phyloP scores from a whole-genome alignment of 1,284 basidiomycete genomes.

The Retiboletus fuscus region DNA sequence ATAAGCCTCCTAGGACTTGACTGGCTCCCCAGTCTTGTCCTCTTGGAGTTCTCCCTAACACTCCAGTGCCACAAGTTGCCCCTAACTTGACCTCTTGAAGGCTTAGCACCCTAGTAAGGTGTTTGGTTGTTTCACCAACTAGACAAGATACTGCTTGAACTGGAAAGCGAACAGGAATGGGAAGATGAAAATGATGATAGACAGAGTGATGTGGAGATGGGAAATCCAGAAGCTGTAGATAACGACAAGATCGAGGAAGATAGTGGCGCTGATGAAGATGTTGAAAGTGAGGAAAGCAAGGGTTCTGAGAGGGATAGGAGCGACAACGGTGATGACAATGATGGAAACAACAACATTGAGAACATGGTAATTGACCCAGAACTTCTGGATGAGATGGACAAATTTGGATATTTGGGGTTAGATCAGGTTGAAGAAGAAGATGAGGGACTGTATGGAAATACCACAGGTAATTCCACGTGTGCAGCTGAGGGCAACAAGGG shows the following conservation, averaged over 20 bases:
- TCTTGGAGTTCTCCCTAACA: too few species aligned
- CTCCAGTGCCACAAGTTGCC: too few species aligned
- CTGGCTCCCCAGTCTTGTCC: too few species aligned
- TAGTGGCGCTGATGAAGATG: not conserved
- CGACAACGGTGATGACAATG: not conserved
- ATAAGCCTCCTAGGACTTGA: too few species aligned
- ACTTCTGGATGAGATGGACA: constrained; percentile 14
- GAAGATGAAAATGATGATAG: not conserved
- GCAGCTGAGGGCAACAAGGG: too few species aligned
- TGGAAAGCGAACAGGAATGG: not conserved
- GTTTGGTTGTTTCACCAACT: too few species aligned
- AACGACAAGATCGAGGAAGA: not conserved
- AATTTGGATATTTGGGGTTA: constrained; percentile 17
- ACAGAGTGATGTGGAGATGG: not conserved
- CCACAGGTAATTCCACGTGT: too few species aligned
- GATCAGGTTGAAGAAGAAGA: constrained; percentile 11
- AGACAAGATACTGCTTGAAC: not conserved
- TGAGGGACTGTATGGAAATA: too few species aligned
- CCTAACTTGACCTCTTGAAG: too few species aligned
- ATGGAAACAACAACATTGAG: not conserved
- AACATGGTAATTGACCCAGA: not conserved
- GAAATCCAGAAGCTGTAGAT: not conserved
- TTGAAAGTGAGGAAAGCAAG: not conserved
- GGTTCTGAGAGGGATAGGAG: not conserved
- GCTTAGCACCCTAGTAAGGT: too few species aligned